A percentile compares a stretch with the other conserved stretches of the same genome.
Evolutionary conservation across 108 stramenopile genomes (phyloP).

Genomic region (Epipyxis sp.): DNA sequence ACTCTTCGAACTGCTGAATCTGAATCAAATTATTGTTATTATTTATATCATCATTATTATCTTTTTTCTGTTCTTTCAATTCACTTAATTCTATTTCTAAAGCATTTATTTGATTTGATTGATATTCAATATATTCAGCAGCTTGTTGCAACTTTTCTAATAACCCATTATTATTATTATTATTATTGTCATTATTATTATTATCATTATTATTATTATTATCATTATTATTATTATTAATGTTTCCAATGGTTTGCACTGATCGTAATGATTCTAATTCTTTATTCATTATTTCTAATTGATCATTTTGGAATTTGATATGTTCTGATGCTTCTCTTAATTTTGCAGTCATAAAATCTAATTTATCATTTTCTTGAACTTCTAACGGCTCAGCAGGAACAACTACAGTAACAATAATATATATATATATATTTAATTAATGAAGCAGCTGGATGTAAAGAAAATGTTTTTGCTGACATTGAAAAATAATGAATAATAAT

Average conservation of each 20-base stretch:
- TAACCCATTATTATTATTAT: not conserved
- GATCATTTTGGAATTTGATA: slow-evolving; percentile 4
- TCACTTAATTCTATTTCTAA: not conserved
- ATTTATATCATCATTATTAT: too few species aligned
- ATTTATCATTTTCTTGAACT: not conserved
- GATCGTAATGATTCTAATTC: too few species aligned
- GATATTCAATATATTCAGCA: slow-evolving; percentile 6
- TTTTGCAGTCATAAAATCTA: not conserved
- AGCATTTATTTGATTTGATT: not conserved
- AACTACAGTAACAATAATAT: too few species aligned
- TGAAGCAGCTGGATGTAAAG: too few species aligned
- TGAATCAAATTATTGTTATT: too few species aligned
- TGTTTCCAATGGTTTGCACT: too few species aligned
- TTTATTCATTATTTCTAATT: not conserved
- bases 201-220: too few species aligned
- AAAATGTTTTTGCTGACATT: too few species aligned
- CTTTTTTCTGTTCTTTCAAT: not conserved
- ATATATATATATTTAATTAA: too few species aligned
- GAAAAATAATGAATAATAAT: too few species aligned
- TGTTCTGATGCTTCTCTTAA: not conserved
- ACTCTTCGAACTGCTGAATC: too few species aligned
- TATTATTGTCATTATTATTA: not conserved
- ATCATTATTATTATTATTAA: too few species aligned
- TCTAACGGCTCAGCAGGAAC: not conserved
- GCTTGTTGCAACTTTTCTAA: slow-evolving; percentile 1